Conservation (phyloP, 495 filamentous ascomycete species). For the Aspergillus kassunensis region DNA sequence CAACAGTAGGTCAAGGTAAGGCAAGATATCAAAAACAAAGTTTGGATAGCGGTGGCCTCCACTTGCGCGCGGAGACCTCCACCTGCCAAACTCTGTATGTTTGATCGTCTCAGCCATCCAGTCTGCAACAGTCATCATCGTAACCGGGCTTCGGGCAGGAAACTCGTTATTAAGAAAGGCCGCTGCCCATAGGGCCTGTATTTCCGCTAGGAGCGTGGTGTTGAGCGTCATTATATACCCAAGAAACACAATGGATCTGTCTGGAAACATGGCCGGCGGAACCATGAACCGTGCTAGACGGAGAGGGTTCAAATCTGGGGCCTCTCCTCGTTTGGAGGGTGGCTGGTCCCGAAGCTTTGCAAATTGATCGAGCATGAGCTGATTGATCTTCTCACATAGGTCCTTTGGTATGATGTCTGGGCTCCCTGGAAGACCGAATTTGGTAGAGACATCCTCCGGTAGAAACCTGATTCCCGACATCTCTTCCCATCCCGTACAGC, state of each 20-base stretch:
- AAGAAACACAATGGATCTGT: slow-evolving; percentile 55
- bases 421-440: background rate
- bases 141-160: slow-evolving; percentile 7
- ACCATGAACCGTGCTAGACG: slow-evolving; percentile 11
- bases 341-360: background rate
- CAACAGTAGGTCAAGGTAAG: slow-evolving; percentile 69
- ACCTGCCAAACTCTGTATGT: too few relatives aligned
- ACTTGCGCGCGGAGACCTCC: too few relatives aligned
- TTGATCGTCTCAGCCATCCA: slow-evolving; percentile 58
- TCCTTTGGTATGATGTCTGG: background rate
- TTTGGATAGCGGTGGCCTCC: too few relatives aligned
- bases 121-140: slow-evolving; percentile 47
- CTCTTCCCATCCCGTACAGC: background rate
- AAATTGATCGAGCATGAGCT: background rate
- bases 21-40: slow-evolving; percentile 67
- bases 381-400: background rate
- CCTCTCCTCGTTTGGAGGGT: background rate
- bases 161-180: slow-evolving; percentile 54
- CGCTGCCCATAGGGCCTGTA: slow-evolving; percentile 66
- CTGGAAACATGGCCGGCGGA: slow-evolving; percentile 48
- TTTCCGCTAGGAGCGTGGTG: slow-evolving; percentile 57
- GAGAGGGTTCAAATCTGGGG: background rate
- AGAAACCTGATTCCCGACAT: background rate
- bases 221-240: slow-evolving; percentile 61
- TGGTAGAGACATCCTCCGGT: background rate